These are phyloP conservation scores for Berberis vulgaris DNA, from an alignment of 164 flowering plant species.

Conservation along the genomic window DNA sequence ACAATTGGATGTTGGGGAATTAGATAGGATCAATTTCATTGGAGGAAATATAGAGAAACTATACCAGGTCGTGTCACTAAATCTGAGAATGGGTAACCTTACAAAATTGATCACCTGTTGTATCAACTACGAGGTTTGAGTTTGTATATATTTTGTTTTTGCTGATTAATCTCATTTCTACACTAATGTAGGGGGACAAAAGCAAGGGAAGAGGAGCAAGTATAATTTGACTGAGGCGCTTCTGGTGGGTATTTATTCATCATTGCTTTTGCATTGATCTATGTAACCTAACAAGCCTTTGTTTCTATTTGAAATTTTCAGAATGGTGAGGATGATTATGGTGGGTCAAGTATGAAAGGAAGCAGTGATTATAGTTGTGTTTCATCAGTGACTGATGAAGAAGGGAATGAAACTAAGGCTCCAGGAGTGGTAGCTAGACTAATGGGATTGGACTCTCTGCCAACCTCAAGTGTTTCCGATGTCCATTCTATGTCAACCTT, in stretches of 20 bases:
- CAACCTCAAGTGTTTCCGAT: conserved; percentile 42
- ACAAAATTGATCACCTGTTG: too few relatives aligned
- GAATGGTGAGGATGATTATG: conserved; percentile 61
- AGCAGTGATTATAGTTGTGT: conserved; percentile 72
- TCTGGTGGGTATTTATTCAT: conserved; percentile 31
- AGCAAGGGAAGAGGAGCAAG: conserved; percentile 60
- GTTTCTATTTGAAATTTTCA: conserved; percentile 13
- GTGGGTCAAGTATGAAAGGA: conserved; percentile 43
- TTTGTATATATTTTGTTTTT: too few relatives aligned
- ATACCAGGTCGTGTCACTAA: too few relatives aligned
- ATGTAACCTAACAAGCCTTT: not conserved
- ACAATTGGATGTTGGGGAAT: too few relatives aligned
- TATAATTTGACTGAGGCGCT: conserved; percentile 41
- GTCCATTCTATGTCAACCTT: conserved; percentile 50
- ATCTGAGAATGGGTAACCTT: too few relatives aligned
- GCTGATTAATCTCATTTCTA: not conserved
- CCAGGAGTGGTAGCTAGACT: conserved; percentile 93
- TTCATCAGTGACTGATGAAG: conserved; percentile 86
- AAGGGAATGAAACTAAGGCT: conserved; percentile 47
- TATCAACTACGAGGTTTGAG: too few relatives aligned
- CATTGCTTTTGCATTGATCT: not conserved
- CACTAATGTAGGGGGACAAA: conserved; percentile 39
- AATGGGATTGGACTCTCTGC: conserved; percentile 93
- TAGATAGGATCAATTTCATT: too few relatives aligned
- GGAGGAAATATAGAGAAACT: too few relatives aligned